These are phyloP conservation scores for Mycena vulgaris DNA, from an alignment of 768 basidiomycete species.

Conservation along the genomic window DNA sequence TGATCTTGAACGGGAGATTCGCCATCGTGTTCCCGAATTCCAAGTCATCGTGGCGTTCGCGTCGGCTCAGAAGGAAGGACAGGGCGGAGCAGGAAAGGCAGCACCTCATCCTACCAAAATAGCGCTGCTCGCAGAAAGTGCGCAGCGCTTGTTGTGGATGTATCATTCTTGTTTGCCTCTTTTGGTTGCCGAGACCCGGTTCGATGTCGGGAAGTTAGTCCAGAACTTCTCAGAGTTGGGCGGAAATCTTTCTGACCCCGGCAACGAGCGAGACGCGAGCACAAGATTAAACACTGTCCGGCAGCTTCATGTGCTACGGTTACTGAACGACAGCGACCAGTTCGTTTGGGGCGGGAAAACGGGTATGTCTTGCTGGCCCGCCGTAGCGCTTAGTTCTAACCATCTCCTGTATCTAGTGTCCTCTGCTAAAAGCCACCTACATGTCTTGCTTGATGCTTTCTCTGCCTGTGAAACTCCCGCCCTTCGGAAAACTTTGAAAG, in stretches of 20 bases:
- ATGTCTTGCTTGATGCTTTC: conserved; percentile 80
- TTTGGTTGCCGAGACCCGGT: conserved; percentile 83
- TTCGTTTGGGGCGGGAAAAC: conserved; percentile 86
- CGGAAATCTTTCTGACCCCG: conserved; percentile 18
- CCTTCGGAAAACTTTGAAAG: conserved; percentile 62
- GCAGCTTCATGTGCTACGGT: conserved; percentile 83
- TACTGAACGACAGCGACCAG: conserved; percentile 84
- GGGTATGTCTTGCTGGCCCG: conserved; percentile 59
- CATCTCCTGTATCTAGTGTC: conserved; percentile 49
- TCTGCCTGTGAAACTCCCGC: conserved; percentile 64
- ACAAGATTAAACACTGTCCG: conserved; percentile 62
- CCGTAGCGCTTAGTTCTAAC: conserved; percentile 1
- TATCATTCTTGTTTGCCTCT: conserved; percentile 86
- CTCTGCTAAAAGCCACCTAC: conserved; percentile 75
- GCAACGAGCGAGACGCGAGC: conserved; percentile 48
- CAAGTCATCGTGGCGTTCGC: conserved; percentile 89
- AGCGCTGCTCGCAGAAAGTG: conserved; percentile 82
- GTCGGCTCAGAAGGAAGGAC: conserved; percentile 61
- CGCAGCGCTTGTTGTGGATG: conserved; percentile 86
- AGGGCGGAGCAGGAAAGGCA: conserved; percentile 38
- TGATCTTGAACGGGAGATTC: conserved; percentile 84
- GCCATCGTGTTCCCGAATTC: conserved; percentile 87
- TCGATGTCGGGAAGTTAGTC: conserved; percentile 89
- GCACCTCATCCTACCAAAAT: conserved; percentile 53
- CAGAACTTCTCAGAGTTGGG: conserved; percentile 54